These are phyloP conservation scores for Microdochium bolleyi DNA, from an alignment of 2,329 filamentous ascomycete genomes.

Conservation along the genomic window DNA sequence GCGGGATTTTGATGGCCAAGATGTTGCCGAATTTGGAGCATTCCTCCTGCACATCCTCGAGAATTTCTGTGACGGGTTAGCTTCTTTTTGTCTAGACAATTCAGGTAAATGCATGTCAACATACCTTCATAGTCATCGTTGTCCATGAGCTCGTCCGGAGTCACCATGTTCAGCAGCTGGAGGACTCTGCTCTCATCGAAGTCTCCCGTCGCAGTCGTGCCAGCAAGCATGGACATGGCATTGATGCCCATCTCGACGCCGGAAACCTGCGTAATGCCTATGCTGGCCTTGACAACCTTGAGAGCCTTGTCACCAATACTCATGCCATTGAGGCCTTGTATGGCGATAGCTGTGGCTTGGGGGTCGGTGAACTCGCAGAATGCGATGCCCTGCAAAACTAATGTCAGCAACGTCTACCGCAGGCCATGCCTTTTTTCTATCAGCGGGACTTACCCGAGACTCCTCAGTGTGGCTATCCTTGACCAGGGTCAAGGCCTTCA, in stretches of 20 bases:
- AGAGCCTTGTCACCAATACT: conserved; percentile 81
- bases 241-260: conserved; percentile 94
- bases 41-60: conserved; percentile 88
- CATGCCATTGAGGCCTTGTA: conserved; percentile 89
- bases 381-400: conserved; percentile 66
- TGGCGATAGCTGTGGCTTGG: conserved; percentile 69
- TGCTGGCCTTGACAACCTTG: conserved; percentile 81
- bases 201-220: conserved; percentile 66
- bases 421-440: too few relatives aligned
- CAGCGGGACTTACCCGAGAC: conserved; percentile 64
- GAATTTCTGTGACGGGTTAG: conserved; percentile 67
- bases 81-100: conserved; percentile 2
- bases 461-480: conserved; percentile 82
- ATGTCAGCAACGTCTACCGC: too few relatives aligned
- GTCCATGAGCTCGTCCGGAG: conserved; percentile 87
- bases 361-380: conserved; percentile 93
- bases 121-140: conserved; percentile 91
- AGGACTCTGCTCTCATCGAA: conserved; percentile 77
- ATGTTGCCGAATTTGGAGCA: conserved; percentile 86
- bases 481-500: conserved; percentile 85
- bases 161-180: conserved; percentile 97
- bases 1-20: conserved; percentile 84
- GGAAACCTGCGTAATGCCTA: conserved; percentile 86
- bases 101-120: conserved; percentile 7
- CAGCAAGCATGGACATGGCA: conserved; percentile 95